Evolutionary conservation across 371 early-diverging fungal genomes (phyloP), one percentile per base, ranked within the genome.

Genomic region (Zancudomyces culisetae): DNA sequence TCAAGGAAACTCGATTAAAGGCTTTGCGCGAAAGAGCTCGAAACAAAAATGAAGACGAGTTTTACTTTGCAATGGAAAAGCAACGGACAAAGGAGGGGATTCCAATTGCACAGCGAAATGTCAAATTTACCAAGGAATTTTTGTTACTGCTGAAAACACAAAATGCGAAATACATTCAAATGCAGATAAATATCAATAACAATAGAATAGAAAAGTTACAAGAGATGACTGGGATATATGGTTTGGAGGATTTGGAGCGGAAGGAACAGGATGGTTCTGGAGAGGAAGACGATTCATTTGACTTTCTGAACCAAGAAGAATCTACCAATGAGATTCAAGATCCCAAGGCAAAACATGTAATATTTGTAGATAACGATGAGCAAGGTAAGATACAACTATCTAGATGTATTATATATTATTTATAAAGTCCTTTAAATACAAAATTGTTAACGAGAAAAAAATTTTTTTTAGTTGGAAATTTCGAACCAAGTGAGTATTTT

Each of bases 11-110:
- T 39, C 72, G 78, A 41, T 70, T 96, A 51, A 83, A 81, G 67
- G 75, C 78, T 20, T 72, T 96, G 66, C 70, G 78, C 42, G 79
- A 85, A 58, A 89, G 87, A 64, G 97, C 97, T 2, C 64, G 77
- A 27, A 71, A 77, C 53, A 71, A 83, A 55, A 96, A 96, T 74
- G 89, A 87, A 4, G 97, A 96, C 69, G 97, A 96, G 72, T 96
- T 96, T 65, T 93, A 95, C 73, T 90, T 85, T 64, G 87, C 81
- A 63, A 96, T 96, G 97, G 76, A 91, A 67, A 83, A 80, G 53
- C 57, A 79, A 22, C 74, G 79, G 54, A 85, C 87, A 35, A 81
- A 80, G 64, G 72, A 75, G 28, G 92, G 94, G 27, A 84, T 82
- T 0, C 91, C 90, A 55, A 62, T 83, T 24, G 68, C 71, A 40